Base-by-base conservation (phyloP, 805 yeast genomes). In the Ogataea paraovalis region DNA sequence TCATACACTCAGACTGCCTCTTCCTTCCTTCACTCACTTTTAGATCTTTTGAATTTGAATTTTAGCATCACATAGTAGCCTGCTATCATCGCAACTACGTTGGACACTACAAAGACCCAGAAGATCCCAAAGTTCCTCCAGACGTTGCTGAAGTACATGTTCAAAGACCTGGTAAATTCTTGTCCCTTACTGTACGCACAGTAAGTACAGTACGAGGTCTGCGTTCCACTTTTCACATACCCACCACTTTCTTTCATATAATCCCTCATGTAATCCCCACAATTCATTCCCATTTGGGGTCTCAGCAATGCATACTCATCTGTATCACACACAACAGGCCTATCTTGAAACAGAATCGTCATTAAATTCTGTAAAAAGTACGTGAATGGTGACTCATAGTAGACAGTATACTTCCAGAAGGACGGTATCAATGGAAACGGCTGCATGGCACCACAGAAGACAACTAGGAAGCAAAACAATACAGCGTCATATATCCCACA, bases 201-300 rank as follows among this genome's bases (percentile, higher is more conserved):
- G 41, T 51, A 61, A 12, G 53, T 49, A 39, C 65, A 62, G 16
- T 43, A 40, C 2, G 41, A 7, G 2, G 46, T 39, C 12, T 57
- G 50, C 38, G 52, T 45, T 7, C 71, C 63, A 48, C 73, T 60
- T n/a, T 43, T 39, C 25, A 80, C 50, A 59, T 79, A 79, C 22
- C 85, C 85, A 36, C 73, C 72, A 23, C 68, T 62, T 32, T 52
- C 45, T 2, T 55, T 48, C 22, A 75, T 59, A 56, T 66, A 72
- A 5, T 54, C 49, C 2, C 51, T 47, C 61, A 78, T 61, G 62
- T 64, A 80, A 19, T 64, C 60, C 16, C 70, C 74, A 65, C 86
- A 80, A 2, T 79, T 75, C 58, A 70, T 66, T 23, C 81, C 82
- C 22, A 48, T 30, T 37, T 75, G 76, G 16, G 79, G 76, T 40